Conservation (phyloP, 2,329 filamentous ascomycete genomes). For the Blumeriella jaapii region DNA sequence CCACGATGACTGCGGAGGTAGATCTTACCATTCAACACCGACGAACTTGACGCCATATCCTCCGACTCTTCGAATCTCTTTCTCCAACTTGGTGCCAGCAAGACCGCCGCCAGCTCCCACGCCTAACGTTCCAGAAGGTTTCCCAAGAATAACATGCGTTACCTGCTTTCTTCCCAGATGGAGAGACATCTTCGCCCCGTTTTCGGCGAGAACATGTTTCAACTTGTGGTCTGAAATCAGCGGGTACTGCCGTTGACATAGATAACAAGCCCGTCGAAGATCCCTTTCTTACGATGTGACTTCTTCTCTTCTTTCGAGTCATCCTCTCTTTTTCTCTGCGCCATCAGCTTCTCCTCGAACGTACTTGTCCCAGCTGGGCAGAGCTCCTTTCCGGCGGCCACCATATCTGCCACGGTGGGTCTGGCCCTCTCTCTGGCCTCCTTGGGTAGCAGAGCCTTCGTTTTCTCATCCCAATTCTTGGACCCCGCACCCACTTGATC, state of each 20-base stretch:
- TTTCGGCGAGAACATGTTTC: conserved; percentile 61
- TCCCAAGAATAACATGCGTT: conserved; percentile 56
- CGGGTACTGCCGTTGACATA: conserved; percentile 84
- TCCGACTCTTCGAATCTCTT: conserved; percentile 57
- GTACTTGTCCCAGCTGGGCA: no score
- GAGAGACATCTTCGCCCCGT: conserved; percentile 63
- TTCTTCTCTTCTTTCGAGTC: conserved; percentile 34
- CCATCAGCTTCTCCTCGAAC: conserved; percentile 17
- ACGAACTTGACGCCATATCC: conserved; percentile 70
- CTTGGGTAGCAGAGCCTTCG: conserved; percentile 34
- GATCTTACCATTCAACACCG: conserved; percentile 59
- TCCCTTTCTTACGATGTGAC: conserved; percentile 25
- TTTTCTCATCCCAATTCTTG: conserved; percentile 38
- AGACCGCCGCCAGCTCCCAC: conserved; percentile 61
- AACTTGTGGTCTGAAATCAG: conserved; percentile 76
- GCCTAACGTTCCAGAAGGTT: conserved; percentile 34
- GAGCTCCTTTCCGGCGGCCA: conserved; percentile 37
- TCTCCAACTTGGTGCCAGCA: conserved; percentile 67
- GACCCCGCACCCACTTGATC: conserved; percentile 57
- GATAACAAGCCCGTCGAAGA: conserved; percentile 63
- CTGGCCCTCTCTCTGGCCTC: conserved; percentile 25
- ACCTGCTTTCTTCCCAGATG: conserved; percentile 36
- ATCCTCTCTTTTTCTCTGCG: conserved; percentile 36
- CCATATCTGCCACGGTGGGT: conserved; percentile 42
- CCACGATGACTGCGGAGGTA: background rate